Base-by-base conservation (phyloP, 2,329 filamentous ascomycete genomes). In the Aspergillus costaricaensis region DNA sequence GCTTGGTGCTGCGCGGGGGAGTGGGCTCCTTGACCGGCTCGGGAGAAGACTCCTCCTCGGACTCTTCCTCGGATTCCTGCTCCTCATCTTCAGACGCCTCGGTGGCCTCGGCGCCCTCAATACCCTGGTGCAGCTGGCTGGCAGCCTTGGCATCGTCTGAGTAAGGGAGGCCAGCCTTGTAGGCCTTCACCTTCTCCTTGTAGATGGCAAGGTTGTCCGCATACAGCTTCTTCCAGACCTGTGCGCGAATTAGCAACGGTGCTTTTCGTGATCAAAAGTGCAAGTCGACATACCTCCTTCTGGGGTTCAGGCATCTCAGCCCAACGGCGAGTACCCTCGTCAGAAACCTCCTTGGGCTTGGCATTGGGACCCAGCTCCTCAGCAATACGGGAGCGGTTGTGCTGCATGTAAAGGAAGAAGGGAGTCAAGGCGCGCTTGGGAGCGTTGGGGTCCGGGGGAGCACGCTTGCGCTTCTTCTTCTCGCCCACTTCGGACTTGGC, bases 371-470 rank as follows among this genome's bases (percentile, higher is more conserved):
- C 91, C 10, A 96, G 84, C 68, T 96, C 92, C 36, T 82, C 83
- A 59, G 91, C 89, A 68, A 98, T 95, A 74, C 91, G 89, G 55
- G 88, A 85, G 53, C 95, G 90, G 65, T 92, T 92, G 65, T 90
- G 89, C 76, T 96, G 90, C 83, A 96, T 92, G 82, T 92, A 98
- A 62, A 97, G 82, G 82, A 98, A 96, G 82, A 96, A 97, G 2
- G 94, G 92, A 5, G 94, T 98, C 72, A 97, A 79, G 8, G 94
- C 93, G 54, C 93, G 88, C 86, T 97, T 98, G 62, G 94, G 94
- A 6, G 93, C 93, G 76, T 96, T 96, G 68, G 93, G 93, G 76
- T 98, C 94, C 72, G 91, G 88, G 44, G 87, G 88, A 63, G 88
- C 86, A 83, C 93, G 93, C 85, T 95, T 94, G 77, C 91, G 89